Base-by-base conservation (phyloP, 2,329 filamentous ascomycete genomes). In the Curvularia eragrostidis region DNA sequence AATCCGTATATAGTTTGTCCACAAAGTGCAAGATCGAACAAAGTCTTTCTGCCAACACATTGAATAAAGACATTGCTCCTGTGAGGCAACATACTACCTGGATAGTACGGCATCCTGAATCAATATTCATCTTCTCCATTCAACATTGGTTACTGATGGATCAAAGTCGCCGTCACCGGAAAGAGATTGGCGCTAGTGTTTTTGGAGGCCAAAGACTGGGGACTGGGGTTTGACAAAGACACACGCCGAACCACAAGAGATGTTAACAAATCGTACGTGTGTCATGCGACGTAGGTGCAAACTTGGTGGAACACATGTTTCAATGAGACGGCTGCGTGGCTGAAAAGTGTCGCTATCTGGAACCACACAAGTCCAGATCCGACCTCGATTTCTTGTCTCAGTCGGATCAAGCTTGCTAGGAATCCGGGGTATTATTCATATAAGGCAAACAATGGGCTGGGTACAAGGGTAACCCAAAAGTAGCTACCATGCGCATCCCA, bases 401-500 rank as follows among this genome's bases (percentile, higher is more conserved):
- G 21, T 43, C 6, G 13, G 19, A 15, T 26, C 26, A 13, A 43
- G 18, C 5, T 15, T 30, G 34, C 48, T 30, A 23, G 36, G 48
- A 28, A 30, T 12, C 48, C n/a, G 48, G 38, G 32, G 26, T 24
- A 26, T 21, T 43, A 23, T 43, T 26, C 41, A n/a, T 43, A 19
- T 26, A 26, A 10, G 21, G 41, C 13, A 63, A 47, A 58, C 58
- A 50, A 55, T 38, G 52, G 57, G 43, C 13, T 51, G 32, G 60
- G 69, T 69, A 64, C 63, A 18, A 64, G 64, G 26, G 52, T 63
- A 57, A 60, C 59, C 58, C 42, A 38, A 39, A 55, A n/a, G 56
- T 60, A 67, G 61, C 62, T 61, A 66, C 66, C 67, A 70, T 64
- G 65, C 64, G 66, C 56, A 58, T 42, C 51, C 65, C 65, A 67